Evolutionary conservation across 768 basidiomycete genomes (phyloP).

Genomic region (Suillus variegatus): DNA sequence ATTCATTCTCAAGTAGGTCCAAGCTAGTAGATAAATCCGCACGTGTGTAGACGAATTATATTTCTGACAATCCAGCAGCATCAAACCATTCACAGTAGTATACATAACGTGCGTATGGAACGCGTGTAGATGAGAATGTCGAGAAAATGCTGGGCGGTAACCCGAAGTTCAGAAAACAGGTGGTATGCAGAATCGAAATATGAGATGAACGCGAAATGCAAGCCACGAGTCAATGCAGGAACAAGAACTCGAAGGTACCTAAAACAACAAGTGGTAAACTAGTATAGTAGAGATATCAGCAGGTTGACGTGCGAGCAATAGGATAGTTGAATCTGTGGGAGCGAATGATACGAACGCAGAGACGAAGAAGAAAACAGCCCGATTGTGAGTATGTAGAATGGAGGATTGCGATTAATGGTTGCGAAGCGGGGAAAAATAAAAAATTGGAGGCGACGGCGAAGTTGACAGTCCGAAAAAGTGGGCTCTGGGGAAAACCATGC

Average conservation of each 20-base stretch:
- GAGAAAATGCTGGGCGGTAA: constrained; percentile 11
- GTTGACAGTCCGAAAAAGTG: constrained; percentile 16
- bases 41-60: neutral
- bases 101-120: constrained; percentile 13
- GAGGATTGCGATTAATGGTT: constrained; percentile 32
- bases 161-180: constrained; percentile 13
- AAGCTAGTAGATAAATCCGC: neutral
- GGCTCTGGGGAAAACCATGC: constrained; percentile 27
- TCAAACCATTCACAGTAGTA: constrained; percentile 16
- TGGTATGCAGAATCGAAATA: constrained; percentile 16
- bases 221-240: constrained; percentile 7
- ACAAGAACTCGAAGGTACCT: constrained; percentile 12
- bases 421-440: constrained; percentile 28
- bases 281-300: constrained; percentile 35
- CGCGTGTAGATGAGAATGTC: constrained; percentile 10
- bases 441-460: constrained; percentile 23
- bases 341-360: constrained; percentile 20
- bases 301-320: constrained; percentile 32
- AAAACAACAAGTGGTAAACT: constrained; percentile 26
- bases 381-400: constrained; percentile 19
- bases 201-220: constrained; percentile 13
- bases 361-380: constrained; percentile 15
- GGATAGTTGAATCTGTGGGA: constrained; percentile 24
- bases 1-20: neutral
- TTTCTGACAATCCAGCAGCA: constrained; percentile 17